Conservation (phyloP, 208 protist species). For the Vickermania ingenoplastis region DNA sequence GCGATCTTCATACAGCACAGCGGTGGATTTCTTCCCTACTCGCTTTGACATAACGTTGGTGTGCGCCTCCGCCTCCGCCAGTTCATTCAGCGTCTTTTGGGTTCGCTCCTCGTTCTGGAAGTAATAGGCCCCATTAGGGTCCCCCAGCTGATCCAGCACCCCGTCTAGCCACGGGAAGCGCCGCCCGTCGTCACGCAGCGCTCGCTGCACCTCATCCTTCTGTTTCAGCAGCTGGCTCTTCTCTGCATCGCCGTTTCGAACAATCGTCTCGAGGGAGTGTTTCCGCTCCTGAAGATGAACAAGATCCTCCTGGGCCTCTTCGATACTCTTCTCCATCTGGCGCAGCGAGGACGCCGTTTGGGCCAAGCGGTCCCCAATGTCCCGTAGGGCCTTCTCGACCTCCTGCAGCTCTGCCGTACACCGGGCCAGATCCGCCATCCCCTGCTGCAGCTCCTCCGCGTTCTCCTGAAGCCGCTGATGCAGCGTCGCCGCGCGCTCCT, state of each 20-base stretch:
- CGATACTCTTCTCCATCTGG: constrained; percentile 65
- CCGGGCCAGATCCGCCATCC: constrained; percentile 24
- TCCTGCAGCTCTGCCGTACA: constrained; percentile 22
- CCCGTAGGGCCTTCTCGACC: constrained; percentile 20
- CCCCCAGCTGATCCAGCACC: constrained; percentile 35
- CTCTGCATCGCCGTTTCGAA: constrained; percentile 77
- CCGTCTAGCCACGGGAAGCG: constrained; percentile 43
- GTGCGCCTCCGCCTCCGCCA: constrained; percentile 69
- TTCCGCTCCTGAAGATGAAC: constrained; percentile 45
- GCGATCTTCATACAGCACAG: constrained; percentile 90
- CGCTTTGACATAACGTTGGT: constrained; percentile 58
- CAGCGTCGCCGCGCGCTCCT: constrained; percentile 47
- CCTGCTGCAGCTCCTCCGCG: constrained; percentile 46
- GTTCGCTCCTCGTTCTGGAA: constrained; percentile 61
- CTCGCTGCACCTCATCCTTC: constrained; percentile 37
- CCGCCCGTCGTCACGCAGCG: constrained; percentile 49
- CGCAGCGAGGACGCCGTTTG: constrained; percentile 37
- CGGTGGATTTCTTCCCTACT: constrained; percentile 91
- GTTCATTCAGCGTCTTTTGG: constrained; percentile 41
- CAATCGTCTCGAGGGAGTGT: constrained; percentile 41
- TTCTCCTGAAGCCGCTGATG: constrained; percentile 38
- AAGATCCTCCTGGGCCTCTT: constrained; percentile 68
- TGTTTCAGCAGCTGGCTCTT: constrained; percentile 36
- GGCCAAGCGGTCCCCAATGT: constrained; percentile 28
- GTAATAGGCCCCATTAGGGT: constrained; percentile 34